Conservation (phyloP, 768 basidiomycete species). For the Rhodotorula toruloides region DNA sequence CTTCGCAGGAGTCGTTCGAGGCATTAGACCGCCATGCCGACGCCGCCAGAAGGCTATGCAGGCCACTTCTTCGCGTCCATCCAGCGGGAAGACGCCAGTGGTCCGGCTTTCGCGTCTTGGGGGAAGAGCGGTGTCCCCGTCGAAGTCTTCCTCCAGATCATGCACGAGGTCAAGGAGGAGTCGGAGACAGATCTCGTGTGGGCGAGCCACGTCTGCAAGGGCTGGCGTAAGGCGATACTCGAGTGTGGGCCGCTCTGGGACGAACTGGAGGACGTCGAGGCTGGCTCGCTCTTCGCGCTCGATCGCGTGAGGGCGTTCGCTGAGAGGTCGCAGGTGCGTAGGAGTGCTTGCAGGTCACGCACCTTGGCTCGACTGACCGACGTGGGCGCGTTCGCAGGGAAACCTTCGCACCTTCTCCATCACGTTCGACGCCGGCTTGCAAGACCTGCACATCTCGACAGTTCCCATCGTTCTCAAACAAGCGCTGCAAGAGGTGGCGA, state of each 20-base stretch:
- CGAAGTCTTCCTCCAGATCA: conserved; percentile 20
- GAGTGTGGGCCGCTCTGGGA: conserved; percentile 3
- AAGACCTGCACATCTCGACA: neutral
- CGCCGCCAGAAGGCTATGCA: conserved; percentile 2
- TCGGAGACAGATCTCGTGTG: neutral
- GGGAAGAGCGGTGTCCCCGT: neutral
- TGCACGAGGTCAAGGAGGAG: neutral
- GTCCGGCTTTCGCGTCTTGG: neutral
- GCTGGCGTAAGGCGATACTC: conserved; percentile 18
- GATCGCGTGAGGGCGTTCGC: conserved; percentile 8
- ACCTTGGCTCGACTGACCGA: no score
- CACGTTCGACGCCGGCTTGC: neutral
- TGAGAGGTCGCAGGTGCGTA: conserved; percentile 4
- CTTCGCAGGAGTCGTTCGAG: no score
- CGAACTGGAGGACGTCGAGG: conserved; percentile 1
- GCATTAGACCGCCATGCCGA: neutral
- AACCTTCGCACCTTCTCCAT: neutral
- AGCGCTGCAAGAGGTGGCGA: conserved; percentile 19
- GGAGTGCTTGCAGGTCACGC: no score
- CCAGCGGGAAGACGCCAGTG: no score
- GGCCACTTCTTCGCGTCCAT: conserved; percentile 1
- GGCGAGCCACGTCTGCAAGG: neutral
- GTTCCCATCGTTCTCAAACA: conserved; percentile 4
- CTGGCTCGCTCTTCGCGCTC: neutral
- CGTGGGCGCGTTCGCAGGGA: neutral